Base-by-base conservation (phyloP, 495 filamentous ascomycete genomes). In the Ascobolus immersus region DNA sequence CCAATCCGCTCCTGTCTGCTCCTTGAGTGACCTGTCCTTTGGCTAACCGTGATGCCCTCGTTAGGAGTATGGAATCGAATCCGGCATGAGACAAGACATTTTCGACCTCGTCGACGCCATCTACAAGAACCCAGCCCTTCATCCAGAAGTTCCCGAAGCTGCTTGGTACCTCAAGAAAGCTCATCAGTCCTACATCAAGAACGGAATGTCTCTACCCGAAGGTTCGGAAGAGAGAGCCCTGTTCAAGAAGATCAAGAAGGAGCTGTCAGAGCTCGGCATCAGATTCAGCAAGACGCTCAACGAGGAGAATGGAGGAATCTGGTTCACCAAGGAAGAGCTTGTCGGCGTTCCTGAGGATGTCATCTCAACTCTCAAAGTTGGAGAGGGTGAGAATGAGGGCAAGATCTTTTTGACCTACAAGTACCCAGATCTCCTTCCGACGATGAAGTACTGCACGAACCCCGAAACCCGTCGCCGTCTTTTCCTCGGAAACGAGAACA, bases 401-500 rank as follows among this genome's bases (percentile, higher is more conserved):
- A 69, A 67, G 47, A 23, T 67, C 11, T 54, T 55, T 43, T 51
- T 71, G 9, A 58, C 57, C 19, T 71, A 69, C 53, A 69, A 72
- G 49, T 70, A 70, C 41, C 64, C 65, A 3, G 66, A 70, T 41
- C 50, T 68, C n/a, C 60, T 66, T 45, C 67, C 66, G 2, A 56
- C 60, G 1, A 51, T 70, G 40, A 69, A 67, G 48, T 68, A 62
- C 31, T 63, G 61, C 19, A 54, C 59, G 42, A 58, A 64, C 44
- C 48, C 59, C 3, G 64, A 66, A 34, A 61, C 57, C 2, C 54
- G 67, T 28, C 55, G 55, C 44, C 58, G 52, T 42, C 40, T 70
- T 24, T 70, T 67, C 34, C 56, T 69, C 41, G 58, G 57, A 2
- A 69, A 66, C 35, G 69, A 73, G 55, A 81, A 80, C 55, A 76